Conservation (phyloP, 495 filamentous ascomycete species). For the Cercophora sp. region DNA sequence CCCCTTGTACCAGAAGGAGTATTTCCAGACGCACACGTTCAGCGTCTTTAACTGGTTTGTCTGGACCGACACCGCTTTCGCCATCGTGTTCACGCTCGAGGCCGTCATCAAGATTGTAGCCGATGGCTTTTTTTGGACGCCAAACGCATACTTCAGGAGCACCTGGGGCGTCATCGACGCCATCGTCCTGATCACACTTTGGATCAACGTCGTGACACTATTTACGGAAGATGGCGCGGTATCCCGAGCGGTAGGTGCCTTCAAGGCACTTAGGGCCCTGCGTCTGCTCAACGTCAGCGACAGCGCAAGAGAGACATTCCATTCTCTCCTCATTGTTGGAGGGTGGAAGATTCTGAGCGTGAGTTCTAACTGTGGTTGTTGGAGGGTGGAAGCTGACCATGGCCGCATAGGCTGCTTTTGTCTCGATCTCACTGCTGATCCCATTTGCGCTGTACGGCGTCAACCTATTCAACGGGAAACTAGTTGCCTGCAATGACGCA, state of each 20-base stretch:
- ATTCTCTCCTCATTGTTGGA: slow-evolving; percentile 89
- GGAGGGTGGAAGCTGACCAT: too few relatives aligned
- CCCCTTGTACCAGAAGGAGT: slow-evolving; percentile 83
- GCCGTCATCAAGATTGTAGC: slow-evolving; percentile 91
- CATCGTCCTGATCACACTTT: slow-evolving; percentile 86
- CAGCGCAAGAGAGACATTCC: slow-evolving; percentile 92
- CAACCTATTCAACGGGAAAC: slow-evolving; percentile 83
- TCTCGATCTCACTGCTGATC: slow-evolving; percentile 89
- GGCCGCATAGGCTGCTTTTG: slow-evolving; percentile 82
- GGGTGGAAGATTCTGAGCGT: slow-evolving; percentile 80
- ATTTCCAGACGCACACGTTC: slow-evolving; percentile 57
- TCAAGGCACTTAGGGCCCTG: slow-evolving; percentile 95
- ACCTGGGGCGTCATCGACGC: slow-evolving; percentile 98
- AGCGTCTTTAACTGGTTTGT: slow-evolving; percentile 78
- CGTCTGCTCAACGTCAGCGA: slow-evolving; percentile 92
- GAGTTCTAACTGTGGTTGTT: slow-evolving; percentile 31
- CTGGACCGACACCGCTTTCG: slow-evolving; percentile 87
- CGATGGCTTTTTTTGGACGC: slow-evolving; percentile 95
- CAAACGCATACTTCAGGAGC: slow-evolving; percentile 93
- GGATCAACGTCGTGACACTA: slow-evolving; percentile 88
- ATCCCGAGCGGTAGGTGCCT: slow-evolving; percentile 87
- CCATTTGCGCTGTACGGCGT: slow-evolving; percentile 95
- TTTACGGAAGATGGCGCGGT: slow-evolving; percentile 73
- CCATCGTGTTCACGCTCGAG: slow-evolving; percentile 80
- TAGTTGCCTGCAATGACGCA: slow-evolving; percentile 77